These are phyloP conservation scores for Geotrichum candidum DNA, from an alignment of 1,139 yeast species.

Conservation along the genomic window DNA sequence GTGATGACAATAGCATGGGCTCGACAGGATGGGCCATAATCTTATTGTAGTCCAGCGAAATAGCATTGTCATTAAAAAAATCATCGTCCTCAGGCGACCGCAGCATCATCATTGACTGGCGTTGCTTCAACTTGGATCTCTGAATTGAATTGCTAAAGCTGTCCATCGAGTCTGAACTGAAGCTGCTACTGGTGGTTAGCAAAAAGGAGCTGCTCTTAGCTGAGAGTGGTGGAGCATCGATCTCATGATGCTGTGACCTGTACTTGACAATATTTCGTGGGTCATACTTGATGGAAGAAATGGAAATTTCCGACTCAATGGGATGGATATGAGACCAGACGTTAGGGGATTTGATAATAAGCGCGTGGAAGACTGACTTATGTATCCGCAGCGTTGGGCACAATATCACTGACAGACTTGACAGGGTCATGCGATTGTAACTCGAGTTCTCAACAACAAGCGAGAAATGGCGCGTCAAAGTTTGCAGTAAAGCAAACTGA, in stretches of 20 bases:
- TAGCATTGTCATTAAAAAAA: neutral
- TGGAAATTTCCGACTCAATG: neutral
- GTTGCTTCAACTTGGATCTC: neutral
- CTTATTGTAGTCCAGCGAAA: neutral
- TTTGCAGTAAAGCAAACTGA: conserved; percentile 29
- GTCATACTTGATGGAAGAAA: conserved; percentile 1
- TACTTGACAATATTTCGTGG: conserved; percentile 3
- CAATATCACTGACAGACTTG: conserved; percentile 30
- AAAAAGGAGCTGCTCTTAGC: neutral
- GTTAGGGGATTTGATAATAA: conserved; percentile 22
- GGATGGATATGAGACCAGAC: conserved; percentile 24
- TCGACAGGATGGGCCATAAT: neutral
- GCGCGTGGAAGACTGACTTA: conserved; percentile 23
- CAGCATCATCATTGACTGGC: neutral
- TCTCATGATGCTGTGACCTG: neutral
- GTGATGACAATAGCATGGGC: conserved; percentile 1
- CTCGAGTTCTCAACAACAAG: conserved; percentile 21
- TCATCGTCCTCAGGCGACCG: conserved; percentile 2
- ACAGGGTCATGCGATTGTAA: conserved; percentile 31
- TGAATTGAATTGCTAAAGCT: neutral
- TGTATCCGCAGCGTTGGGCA: conserved; percentile 33
- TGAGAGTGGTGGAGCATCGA: neutral
- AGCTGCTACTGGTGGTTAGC: neutral
- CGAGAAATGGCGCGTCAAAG: conserved; percentile 27
- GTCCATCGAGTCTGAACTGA: neutral